phyloP scores from a whole-genome alignment of 768 basidiomycete genomes.

The Arthromyces matolae region DNA sequence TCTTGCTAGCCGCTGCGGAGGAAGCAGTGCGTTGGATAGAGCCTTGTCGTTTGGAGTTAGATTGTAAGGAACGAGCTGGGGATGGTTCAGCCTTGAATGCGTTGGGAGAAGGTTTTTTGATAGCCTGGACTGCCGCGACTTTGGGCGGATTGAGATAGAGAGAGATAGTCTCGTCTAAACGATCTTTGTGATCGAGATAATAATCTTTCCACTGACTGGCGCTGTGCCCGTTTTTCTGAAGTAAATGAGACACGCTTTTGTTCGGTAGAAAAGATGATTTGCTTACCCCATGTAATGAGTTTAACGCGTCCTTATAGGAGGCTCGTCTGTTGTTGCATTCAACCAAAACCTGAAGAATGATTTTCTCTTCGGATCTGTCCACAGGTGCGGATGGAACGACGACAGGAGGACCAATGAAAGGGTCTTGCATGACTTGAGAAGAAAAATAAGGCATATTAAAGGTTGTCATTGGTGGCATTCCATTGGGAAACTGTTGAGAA shows the following conservation, averaged over 20 bases:
- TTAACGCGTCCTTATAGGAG: conserved; percentile 64
- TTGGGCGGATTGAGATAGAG: conserved; percentile 28
- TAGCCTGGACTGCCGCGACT: conserved; percentile 25
- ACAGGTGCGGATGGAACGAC: too few relatives aligned
- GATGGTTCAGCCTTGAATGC: conserved; percentile 34
- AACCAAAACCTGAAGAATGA: conserved; percentile 49
- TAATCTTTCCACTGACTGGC: conserved; percentile 78
- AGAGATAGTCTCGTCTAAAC: conserved; percentile 48
- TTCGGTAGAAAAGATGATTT: background rate
- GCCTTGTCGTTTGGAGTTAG: conserved; percentile 22
- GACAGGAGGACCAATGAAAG: conserved; percentile 45
- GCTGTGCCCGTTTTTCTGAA: conserved; percentile 45
- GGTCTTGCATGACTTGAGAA: conserved; percentile 55
- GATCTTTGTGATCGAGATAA: conserved; percentile 65
- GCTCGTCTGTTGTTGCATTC: conserved; percentile 37
- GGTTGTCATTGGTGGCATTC: conserved; percentile 26
- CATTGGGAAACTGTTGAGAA: conserved; percentile 25
- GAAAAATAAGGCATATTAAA: conserved; percentile 44
- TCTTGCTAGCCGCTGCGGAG: conserved; percentile 27
- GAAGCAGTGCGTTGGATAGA: conserved; percentile 20
- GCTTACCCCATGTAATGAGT: conserved; percentile 61
- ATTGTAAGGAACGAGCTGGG: conserved; percentile 19
- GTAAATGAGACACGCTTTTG: conserved; percentile 17
- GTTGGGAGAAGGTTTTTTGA: conserved; percentile 39
- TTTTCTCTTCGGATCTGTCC: conserved; percentile 53